A percentile compares a stretch with the other conserved stretches of the same genome.
Conservation (phyloP, 2,329 filamentous ascomycete genomes). For the Penicillium palitans region DNA sequence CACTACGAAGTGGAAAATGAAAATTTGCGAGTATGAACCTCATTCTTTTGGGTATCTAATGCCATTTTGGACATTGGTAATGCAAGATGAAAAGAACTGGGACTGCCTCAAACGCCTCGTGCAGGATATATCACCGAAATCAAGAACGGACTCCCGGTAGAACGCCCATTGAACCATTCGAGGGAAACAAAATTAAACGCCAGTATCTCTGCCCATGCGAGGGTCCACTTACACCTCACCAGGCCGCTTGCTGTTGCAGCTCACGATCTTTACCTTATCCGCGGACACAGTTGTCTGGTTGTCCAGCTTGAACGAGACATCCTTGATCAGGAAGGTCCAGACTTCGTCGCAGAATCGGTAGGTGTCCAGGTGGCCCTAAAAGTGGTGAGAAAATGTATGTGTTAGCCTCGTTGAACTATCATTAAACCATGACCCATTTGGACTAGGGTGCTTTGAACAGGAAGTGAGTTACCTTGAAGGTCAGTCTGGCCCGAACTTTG, state of each 20-base stretch:
- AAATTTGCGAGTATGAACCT: not conserved
- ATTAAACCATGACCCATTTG: not conserved
- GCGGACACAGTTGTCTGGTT: slow-evolving; percentile 72
- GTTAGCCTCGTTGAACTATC: slow-evolving; percentile 16
- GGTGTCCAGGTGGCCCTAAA: slow-evolving; percentile 89
- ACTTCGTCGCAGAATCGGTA: slow-evolving; percentile 99
- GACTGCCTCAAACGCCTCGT: slow-evolving; percentile 6
- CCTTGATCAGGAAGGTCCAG: slow-evolving; percentile 99
- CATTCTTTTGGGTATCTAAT: slow-evolving; percentile 24
- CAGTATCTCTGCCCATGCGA: not conserved
- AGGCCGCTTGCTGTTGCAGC: slow-evolving; percentile 86
- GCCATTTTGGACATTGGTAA: slow-evolving; percentile 14
- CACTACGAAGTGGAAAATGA: not conserved
- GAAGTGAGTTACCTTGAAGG: slow-evolving; percentile 75
- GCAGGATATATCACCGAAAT: slow-evolving; percentile 9
- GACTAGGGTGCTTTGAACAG: not conserved
- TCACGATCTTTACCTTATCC: slow-evolving; percentile 97
- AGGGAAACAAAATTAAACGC: slow-evolving; percentile 16
- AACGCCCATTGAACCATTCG: slow-evolving; percentile 18
- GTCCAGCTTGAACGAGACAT: slow-evolving; percentile 98
- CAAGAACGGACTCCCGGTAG: slow-evolving; percentile 10
- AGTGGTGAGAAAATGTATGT: slow-evolving; percentile 3
- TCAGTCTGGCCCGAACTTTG: slow-evolving; percentile 85
- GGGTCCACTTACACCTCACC: slow-evolving; percentile 49
- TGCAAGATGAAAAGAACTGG: slow-evolving; percentile 10